Evolutionary conservation across 2,329 filamentous ascomycete genomes (phyloP).

Genomic region (Acarospora socialis): DNA sequence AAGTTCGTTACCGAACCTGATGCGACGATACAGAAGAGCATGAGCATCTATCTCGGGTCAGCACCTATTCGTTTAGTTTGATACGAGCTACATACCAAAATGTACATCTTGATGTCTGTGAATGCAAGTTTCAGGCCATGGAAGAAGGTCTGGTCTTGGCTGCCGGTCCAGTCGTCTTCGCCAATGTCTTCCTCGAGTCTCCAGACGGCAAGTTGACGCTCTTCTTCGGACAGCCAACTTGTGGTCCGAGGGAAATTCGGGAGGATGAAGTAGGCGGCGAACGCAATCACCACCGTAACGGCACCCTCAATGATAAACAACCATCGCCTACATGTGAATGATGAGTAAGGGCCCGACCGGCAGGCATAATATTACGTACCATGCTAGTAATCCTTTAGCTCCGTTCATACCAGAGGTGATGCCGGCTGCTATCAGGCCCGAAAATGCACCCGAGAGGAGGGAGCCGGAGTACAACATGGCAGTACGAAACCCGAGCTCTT

Average conservation of each 20-base stretch:
- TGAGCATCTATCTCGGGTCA: conserved; percentile 29
- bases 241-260: conserved; percentile 54
- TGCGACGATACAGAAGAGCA: conserved; percentile 44
- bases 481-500: conserved; percentile 30
- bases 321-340: conserved; percentile 34
- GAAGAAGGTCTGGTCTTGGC: conserved; percentile 40
- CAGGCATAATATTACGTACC: conserved; percentile 24
- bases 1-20: conserved; percentile 51
- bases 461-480: conserved; percentile 43
- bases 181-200: conserved; percentile 50
- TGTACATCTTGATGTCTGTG: conserved; percentile 38
- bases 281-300: conserved; percentile 44
- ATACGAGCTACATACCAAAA: conserved; percentile 29
- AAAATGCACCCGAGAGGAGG: conserved; percentile 48
- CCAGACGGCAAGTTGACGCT: conserved; percentile 44
- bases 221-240: conserved; percentile 44
- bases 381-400: conserved; percentile 41
- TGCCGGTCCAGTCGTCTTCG: conserved; percentile 40
- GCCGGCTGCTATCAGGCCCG: conserved; percentile 48
- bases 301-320: conserved; percentile 58
- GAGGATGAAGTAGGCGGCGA: conserved; percentile 37
- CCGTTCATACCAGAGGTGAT: conserved; percentile 53
- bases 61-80: background rate
- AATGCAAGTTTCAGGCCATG: conserved; percentile 36
- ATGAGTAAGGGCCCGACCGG: conserved; percentile 4